Base-by-base conservation (phyloP, 176 grass and related monocot genomes). In the Aegilops speltoides region DNA sequence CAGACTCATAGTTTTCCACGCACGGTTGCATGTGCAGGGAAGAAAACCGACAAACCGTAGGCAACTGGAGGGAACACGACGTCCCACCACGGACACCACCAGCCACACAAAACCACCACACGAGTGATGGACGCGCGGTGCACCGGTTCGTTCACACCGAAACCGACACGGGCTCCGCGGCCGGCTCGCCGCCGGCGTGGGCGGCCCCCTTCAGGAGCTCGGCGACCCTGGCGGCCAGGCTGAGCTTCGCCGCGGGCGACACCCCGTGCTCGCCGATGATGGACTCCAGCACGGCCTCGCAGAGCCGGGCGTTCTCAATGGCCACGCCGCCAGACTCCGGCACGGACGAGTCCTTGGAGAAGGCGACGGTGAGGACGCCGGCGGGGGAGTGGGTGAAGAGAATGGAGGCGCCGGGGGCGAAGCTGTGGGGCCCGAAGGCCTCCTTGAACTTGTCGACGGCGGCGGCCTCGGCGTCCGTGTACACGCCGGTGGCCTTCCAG, bases 181-280 rank as follows among this genome's bases (percentile, higher is more conserved):
- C 11, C 43, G 64, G 29, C 86, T 75, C 79, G 33, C 16, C 56
- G 14, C 38, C 41, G 61, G 41, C 54, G 50, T 19, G 25, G 12
- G 52, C 15, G 37, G 57, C 14, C 10, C 8, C 66, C 74, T 93
- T 84, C 12, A 97, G 64, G 31, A 94, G 87, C 82, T 68, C 89
- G 7, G 88, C 83, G 32, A 95, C 71, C 86, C 95, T 88, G 29
- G 86, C n/a, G 1, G 93, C 95, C 26, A 97, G 8, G 79, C 92
- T 95, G n/a, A 81, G 69, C 89, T 97, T 97, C n/a, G 95, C 87
- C 0, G 86, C 86, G 0, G 90, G 95, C 43, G 95, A 97, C 52
- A 95, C 93, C 7, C 93, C 93, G 79, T 86, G 84, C 82, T 95
- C 88, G 19, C 97, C 97, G 40, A 99, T 96, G 65, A 96, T 99